Evolutionary conservation across 331 rosid species (phyloP), one percentile per base, ranked within the genome.

Genomic region (Acacia pycnantha): DNA sequence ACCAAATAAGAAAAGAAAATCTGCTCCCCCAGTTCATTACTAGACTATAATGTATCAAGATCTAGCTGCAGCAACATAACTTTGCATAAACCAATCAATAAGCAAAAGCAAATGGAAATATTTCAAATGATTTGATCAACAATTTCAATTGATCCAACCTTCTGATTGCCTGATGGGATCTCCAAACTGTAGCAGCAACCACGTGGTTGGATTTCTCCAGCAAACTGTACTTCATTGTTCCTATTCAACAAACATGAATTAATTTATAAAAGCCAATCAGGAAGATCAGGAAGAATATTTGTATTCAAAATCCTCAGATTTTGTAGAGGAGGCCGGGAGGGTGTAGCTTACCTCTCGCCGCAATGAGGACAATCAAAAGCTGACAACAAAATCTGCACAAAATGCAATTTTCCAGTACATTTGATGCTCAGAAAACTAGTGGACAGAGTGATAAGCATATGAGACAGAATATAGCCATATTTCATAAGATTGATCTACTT

Each of bases 171-270:
- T 0, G 89, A 80, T 71, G 90, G 91, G 70, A 95, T 90, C 89
- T 82, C 80, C 87, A 95, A 76, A 56, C 75, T 24, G 86, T 92
- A 95, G 85, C 88, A 82, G 82, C 99, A 93, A 37, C 99, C 99
- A 41, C 94, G 94, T 1, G 90, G 92, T 84, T 93, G 99, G 74
- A 95, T 88, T 85, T 95, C 97, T 13, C 99, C 98, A 8, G 99
- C 99, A 88, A 95, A 95, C 93, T 95, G 99, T 26, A 93, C 98
- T 81, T 95, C 98, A 76, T 92, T 95, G 79, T 93, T 95, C 90
- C 99, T 95, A 81, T 46, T 31, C 1, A 70, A 77, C 61, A 79
- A 67, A 73, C 65, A 81, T 26, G 77, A 54, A 77, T 35, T 21
- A 59, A 2, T 4, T 62, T 12, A 62, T 13, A 53, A 29, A 40